Conservation (phyloP, 371 early-diverging fungal genomes). For the Rhizopus microsporus region DNA sequence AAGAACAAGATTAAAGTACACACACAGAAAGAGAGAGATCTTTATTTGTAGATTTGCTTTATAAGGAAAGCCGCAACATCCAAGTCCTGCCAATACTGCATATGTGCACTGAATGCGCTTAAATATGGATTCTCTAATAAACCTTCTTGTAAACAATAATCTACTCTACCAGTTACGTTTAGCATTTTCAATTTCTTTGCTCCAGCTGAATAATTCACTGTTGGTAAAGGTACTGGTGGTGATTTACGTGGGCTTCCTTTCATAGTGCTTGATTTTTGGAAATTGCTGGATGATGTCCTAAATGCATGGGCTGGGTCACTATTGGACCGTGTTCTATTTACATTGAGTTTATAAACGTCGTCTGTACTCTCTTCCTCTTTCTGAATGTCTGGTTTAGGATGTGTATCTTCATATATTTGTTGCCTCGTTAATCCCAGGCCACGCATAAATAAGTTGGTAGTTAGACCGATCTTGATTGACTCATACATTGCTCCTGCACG, state of each 20-base stretch:
- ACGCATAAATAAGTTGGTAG: constrained; percentile 56
- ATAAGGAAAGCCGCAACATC: constrained; percentile 68
- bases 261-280: constrained; percentile 9
- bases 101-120: constrained; percentile 73
- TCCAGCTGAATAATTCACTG: constrained; percentile 35
- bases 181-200: constrained; percentile 54
- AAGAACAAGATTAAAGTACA: no score
- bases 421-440: constrained; percentile 51
- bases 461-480: constrained; percentile 60
- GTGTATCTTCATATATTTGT: constrained; percentile 45
- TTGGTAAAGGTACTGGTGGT: constrained; percentile 30
- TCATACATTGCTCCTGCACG: constrained; percentile 73
- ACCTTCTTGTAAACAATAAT: constrained; percentile 80
- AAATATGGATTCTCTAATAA: constrained; percentile 79
- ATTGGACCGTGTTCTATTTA: constrained; percentile 33
- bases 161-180: constrained; percentile 74
- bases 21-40: not conserved
- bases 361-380: constrained; percentile 23
- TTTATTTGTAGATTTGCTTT: constrained; percentile 46
- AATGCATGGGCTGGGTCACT: constrained; percentile 32
- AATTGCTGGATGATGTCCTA: constrained; percentile 8
- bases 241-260: constrained; percentile 19
- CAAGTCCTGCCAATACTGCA: constrained; percentile 79
- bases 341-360: constrained; percentile 15
- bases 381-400: constrained; percentile 22